These are phyloP conservation scores for Thamnidium elegans DNA, from an alignment of 192 early-diverging fungal species.

Conservation along the genomic window DNA sequence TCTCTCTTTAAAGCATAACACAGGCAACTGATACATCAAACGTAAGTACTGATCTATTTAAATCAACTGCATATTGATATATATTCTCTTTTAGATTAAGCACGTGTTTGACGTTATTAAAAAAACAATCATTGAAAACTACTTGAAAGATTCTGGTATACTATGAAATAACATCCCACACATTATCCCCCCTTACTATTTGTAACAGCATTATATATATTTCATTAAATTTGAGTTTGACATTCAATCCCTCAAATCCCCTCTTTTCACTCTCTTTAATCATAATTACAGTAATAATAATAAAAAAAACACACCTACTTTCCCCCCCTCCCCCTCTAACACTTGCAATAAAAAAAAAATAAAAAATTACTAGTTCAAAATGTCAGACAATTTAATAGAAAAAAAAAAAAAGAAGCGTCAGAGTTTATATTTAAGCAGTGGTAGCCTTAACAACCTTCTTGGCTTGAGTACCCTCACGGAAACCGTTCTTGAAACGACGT, in stretches of 20 bases:
- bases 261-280: background rate
- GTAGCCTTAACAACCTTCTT: background rate
- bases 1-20: slow-evolving; percentile 57
- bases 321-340: too few species aligned
- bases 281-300: background rate
- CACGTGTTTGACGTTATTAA: slow-evolving; percentile 90
- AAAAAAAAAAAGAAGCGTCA: too few species aligned
- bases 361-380: too few species aligned
- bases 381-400: too few species aligned
- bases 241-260: background rate
- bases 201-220: background rate
- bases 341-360: too few species aligned
- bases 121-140: slow-evolving; percentile 85
- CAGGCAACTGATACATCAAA: slow-evolving; percentile 92
- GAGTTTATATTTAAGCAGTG: background rate
- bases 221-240: background rate
- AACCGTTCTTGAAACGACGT: slow-evolving; percentile 98
- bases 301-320: background rate
- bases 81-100: slow-evolving; percentile 42
- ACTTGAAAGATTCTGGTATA: slow-evolving; percentile 75
- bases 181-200: background rate
- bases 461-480: slow-evolving; percentile 72
- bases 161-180: slow-evolving; percentile 15
- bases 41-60: slow-evolving; percentile 36
- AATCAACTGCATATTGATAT: background rate